Percentiles rank a stretch among this genome's conserved stretches.
phyloP scores from a whole-genome alignment of 2,329 filamentous ascomycete species.

The Diaporthe sp. region DNA sequence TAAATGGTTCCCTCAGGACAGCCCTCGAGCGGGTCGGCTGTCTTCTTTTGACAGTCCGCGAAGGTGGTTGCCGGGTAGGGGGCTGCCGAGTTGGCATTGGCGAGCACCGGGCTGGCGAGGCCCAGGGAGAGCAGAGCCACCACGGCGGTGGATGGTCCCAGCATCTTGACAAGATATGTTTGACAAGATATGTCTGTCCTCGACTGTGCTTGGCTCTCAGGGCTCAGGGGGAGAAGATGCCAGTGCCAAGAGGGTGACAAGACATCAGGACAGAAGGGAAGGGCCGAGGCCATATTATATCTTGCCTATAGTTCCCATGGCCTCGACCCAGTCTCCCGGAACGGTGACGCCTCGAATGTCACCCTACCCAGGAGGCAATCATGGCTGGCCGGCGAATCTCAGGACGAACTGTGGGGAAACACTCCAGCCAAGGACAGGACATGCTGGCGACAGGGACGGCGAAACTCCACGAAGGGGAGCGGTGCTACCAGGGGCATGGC shows the following conservation, averaged over 20 bases:
- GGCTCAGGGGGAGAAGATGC: conserved; percentile 1
- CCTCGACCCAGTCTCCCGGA: conserved; percentile 10
- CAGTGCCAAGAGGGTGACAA: conserved; percentile 21
- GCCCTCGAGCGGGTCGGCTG: conserved; percentile 52
- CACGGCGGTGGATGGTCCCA: conserved; percentile 30
- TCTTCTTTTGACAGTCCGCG: conserved; percentile 51
- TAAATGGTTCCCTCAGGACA: conserved; percentile 58
- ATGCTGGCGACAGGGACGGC: conserved; percentile 1
- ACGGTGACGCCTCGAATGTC: conserved; percentile 20
- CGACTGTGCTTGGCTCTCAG: not conserved
- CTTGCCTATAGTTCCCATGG: not conserved
- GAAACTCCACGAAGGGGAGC: conserved; percentile 37
- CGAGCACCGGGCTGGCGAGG: conserved; percentile 38
- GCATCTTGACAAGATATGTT: conserved; percentile 25
- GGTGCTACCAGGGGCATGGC: not conserved
- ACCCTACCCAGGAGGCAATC: conserved; percentile 19
- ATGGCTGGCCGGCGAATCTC: conserved; percentile 28
- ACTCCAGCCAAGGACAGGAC: not conserved
- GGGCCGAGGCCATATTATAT: conserved; percentile 15
- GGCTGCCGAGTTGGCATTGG: conserved; percentile 35
- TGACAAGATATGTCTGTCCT: conserved; percentile 1
- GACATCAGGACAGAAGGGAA: not conserved
- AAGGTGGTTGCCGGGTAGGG: conserved; percentile 48
- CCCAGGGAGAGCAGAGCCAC: conserved; percentile 39
- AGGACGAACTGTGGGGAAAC: conserved; percentile 21